Conservation (phyloP, 495 filamentous ascomycete species). For the Aspergillus saccharolyticus region DNA sequence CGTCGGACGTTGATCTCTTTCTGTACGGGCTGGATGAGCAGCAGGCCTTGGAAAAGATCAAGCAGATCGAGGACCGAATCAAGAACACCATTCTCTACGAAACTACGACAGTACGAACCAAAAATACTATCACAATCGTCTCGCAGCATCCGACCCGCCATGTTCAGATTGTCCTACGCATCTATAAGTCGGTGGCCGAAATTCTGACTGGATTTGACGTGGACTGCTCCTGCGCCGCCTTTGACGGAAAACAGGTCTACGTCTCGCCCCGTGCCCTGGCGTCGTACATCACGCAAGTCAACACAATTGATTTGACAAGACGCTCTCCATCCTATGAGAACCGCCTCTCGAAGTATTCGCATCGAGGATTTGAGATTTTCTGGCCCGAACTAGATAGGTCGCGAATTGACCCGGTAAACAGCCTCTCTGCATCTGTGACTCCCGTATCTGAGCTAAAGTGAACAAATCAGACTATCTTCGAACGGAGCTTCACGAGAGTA, state of each 20-base stretch:
- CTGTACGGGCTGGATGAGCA: conserved; percentile 69
- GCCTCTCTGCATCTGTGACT: not conserved
- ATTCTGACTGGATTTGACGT: conserved; percentile 85
- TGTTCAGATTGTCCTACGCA: conserved; percentile 74
- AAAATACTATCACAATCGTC: conserved; percentile 78
- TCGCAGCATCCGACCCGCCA: conserved; percentile 78
- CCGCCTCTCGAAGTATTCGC: conserved; percentile 81
- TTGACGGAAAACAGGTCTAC: conserved; percentile 72
- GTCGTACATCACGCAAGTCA: conserved; percentile 74
- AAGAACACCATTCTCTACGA: conserved; percentile 69
- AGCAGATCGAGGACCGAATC: conserved; percentile 65
- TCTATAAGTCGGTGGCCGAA: conserved; percentile 75
- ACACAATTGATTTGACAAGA: conserved; percentile 70
- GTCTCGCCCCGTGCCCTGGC: conserved; percentile 63
- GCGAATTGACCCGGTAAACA: conserved; percentile 58
- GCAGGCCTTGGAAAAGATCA: conserved; percentile 74
- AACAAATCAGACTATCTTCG: conserved; percentile 69
- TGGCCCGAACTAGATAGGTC: conserved; percentile 67
- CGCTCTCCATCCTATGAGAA: conserved; percentile 83
- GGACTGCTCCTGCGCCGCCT: conserved; percentile 74
- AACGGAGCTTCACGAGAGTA: conserved; percentile 67
- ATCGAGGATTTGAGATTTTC: conserved; percentile 75
- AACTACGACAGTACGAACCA: conserved; percentile 71
- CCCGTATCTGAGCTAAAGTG: not conserved
- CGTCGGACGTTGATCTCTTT: conserved; percentile 82